A percentile compares a stretch with the other conserved stretches of the same genome.
Conservation (phyloP, 495 filamentous ascomycete species). For the Penicillium dipodomyicola region DNA sequence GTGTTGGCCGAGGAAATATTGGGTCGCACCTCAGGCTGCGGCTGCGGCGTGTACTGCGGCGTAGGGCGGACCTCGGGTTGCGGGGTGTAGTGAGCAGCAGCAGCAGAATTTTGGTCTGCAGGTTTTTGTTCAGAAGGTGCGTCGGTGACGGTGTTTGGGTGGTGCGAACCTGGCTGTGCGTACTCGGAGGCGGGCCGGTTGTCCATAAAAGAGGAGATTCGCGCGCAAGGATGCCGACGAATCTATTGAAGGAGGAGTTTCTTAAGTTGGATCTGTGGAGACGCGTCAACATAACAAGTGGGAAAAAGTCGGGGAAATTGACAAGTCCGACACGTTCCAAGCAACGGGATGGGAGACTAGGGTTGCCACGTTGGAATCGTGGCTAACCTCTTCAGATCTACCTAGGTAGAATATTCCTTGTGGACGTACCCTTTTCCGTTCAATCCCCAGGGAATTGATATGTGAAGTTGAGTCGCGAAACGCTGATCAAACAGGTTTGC, state of each 20-base stretch:
- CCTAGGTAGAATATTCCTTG: not conserved
- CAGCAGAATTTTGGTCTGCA: constrained; percentile 87
- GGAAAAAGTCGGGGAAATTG: constrained; percentile 33
- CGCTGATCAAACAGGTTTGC: constrained; percentile 7
- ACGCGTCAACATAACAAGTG: constrained; percentile 18
- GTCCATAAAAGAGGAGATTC: constrained; percentile 58
- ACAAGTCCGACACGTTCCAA: constrained; percentile 27
- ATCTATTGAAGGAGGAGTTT: constrained; percentile 13
- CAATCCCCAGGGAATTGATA: not conserved
- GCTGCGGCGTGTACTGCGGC: constrained; percentile 60
- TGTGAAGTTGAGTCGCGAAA: constrained; percentile 13
- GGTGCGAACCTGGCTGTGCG: constrained; percentile 97
- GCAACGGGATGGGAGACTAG: constrained; percentile 36
- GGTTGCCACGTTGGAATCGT: constrained; percentile 26
- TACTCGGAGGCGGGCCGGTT: constrained; percentile 89
- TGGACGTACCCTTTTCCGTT: constrained; percentile 3
- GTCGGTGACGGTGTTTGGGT: constrained; percentile 50
- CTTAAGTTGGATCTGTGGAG: constrained; percentile 6
- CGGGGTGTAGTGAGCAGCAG: constrained; percentile 50
- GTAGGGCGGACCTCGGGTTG: constrained; percentile 47
- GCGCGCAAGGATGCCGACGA: constrained; percentile 15
- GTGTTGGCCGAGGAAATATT: constrained; percentile 69
- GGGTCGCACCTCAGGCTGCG: constrained; percentile 75
- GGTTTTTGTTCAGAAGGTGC: constrained; percentile 74
- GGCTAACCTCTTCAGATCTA: constrained; percentile 15